These are phyloP conservation scores for Medicago lupulina DNA, from an alignment of 306 rosid genomes.

Conservation along the genomic window DNA sequence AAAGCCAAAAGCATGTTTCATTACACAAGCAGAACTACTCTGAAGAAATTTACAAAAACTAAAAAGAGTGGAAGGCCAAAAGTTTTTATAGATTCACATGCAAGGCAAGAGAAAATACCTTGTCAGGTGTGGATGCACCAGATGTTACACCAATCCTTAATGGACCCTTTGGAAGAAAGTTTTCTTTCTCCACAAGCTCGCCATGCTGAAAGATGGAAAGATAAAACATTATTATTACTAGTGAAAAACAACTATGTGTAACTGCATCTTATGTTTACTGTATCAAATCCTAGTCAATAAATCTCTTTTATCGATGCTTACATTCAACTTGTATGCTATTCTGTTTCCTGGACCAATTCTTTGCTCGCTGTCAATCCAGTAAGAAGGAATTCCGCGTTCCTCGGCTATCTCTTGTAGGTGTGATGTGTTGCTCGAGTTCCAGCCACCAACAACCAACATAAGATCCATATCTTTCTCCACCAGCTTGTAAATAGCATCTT, in stretches of 20 bases:
- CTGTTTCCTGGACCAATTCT: conserved; percentile 98
- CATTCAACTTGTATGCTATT: conserved; percentile 80
- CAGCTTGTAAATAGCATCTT: conserved; percentile 99
- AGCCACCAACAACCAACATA: conserved; percentile 88
- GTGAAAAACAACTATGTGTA: not conserved
- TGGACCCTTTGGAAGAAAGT: conserved; percentile 87
- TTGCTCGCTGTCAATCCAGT: conserved; percentile 90
- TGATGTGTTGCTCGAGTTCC: conserved; percentile 98
- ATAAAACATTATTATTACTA: not conserved
- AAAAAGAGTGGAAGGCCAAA: conserved; percentile 24
- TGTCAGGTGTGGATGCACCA: conserved; percentile 98
- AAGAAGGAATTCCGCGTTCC: conserved; percentile 90
- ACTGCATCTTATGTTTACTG: too few relatives aligned
- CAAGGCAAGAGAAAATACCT: conserved; percentile 61
- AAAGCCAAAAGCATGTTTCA: not conserved
- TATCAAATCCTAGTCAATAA: too few relatives aligned
- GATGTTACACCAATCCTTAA: conserved; percentile 89
- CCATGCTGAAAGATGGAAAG: conserved; percentile 70
- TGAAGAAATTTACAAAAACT: not conserved
- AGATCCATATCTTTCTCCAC: conserved; percentile 86
- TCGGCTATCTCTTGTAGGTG: conserved; percentile 99
- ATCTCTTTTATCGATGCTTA: conserved; percentile 47
- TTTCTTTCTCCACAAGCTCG: conserved; percentile 91
- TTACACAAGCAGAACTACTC: not conserved
- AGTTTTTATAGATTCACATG: not conserved